Conservation (phyloP, 2,329 filamentous ascomycete genomes). For the Talaromyces verruculosus region DNA sequence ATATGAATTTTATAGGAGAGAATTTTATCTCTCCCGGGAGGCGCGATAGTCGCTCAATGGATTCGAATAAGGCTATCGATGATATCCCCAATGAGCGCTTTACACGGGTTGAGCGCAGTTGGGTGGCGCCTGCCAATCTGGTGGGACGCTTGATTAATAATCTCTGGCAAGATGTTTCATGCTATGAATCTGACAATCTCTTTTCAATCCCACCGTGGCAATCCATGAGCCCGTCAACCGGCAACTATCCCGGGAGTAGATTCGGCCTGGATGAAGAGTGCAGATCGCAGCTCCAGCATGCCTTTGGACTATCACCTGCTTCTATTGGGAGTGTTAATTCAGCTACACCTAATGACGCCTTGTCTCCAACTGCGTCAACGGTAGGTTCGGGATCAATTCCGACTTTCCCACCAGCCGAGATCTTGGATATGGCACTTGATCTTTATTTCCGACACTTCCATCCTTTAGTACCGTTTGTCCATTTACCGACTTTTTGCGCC, state of each 20-base stretch:
- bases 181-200: constrained; percentile 41
- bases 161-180: constrained; percentile 43
- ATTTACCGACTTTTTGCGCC: constrained; percentile 54
- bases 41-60: constrained; percentile 26
- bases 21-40: constrained; percentile 28
- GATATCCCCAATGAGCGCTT: constrained; percentile 46
- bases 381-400: constrained; percentile 30
- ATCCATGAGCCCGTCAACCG: constrained; percentile 26
- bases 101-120: constrained; percentile 44
- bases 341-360: constrained; percentile 8
- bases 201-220: constrained; percentile 34
- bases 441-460: constrained; percentile 57
- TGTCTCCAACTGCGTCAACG: constrained; percentile 26
- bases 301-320: constrained; percentile 32
- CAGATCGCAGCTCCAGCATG: constrained; percentile 39
- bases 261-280: constrained; percentile 46
- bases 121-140: constrained; percentile 41
- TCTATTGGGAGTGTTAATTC: background rate
- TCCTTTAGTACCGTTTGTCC: constrained; percentile 54
- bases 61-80: constrained; percentile 26
- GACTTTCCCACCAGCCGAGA: constrained; percentile 52
- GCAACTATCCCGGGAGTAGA: constrained; percentile 33
- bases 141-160: constrained; percentile 43
- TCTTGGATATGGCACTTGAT: constrained; percentile 55
- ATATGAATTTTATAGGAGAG: constrained; percentile 30